These are phyloP conservation scores for Neonectria hederae DNA, from an alignment of 2,329 filamentous ascomycete genomes.

Conservation along the genomic window DNA sequence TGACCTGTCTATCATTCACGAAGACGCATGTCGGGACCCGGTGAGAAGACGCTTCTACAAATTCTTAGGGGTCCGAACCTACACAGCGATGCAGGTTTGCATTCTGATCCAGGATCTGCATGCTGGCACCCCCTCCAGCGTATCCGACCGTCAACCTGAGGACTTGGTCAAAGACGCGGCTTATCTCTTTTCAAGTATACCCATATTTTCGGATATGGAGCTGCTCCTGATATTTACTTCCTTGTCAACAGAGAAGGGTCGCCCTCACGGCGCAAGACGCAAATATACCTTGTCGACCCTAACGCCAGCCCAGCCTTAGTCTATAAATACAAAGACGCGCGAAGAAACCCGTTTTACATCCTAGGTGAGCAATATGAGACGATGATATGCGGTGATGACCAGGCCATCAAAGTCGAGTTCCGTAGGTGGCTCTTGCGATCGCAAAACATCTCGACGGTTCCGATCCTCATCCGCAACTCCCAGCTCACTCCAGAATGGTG, in stretches of 20 bases:
- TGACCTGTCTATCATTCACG: constrained; percentile 4
- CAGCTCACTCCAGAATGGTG: constrained; percentile 2
- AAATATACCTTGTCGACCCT: constrained; percentile 6
- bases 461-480: constrained; percentile 1
- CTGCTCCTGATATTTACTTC: constrained; percentile 7
- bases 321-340: constrained; percentile 5
- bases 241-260: not conserved
- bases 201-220: not conserved
- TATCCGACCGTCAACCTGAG: not conserved
- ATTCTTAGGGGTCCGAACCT: constrained; percentile 5
- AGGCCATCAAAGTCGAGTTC: not conserved
- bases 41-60: constrained; percentile 3
- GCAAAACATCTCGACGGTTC: constrained; percentile 4
- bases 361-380: constrained; percentile 4
- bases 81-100: constrained; percentile 9
- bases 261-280: not conserved
- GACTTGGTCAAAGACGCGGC: constrained; percentile 9
- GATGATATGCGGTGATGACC: not conserved
- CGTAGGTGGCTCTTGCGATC: constrained; percentile 11
- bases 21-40: not conserved
- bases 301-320: not conserved
- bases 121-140: not conserved
- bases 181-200: constrained; percentile 11
- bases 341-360: constrained; percentile 6
- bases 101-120: constrained; percentile 13